A percentile compares a stretch with the other conserved stretches of the same genome.
Evolutionary conservation across 139 green algal species (phyloP).

Genomic region (Auxenochlorella protothecoides): DNA sequence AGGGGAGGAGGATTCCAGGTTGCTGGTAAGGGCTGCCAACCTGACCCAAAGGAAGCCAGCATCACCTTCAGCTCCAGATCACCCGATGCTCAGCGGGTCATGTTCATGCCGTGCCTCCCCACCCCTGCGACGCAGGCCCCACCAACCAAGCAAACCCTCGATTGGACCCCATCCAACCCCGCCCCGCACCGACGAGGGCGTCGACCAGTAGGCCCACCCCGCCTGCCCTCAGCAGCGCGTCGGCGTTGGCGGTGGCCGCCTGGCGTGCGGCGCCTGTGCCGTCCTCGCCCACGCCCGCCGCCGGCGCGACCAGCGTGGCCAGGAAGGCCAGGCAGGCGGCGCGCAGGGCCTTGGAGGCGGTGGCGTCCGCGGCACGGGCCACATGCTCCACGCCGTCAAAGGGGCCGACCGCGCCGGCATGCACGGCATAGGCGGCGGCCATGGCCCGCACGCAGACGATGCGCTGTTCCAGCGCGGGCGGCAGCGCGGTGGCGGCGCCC

Average conservation of each 20-base stretch:
- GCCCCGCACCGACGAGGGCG: conserved; percentile 38
- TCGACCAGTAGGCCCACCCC: conserved; percentile 73
- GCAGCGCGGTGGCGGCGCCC: too few relatives aligned
- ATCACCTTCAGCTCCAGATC: too few relatives aligned
- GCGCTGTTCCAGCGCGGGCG: too few relatives aligned
- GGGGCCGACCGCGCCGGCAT: conserved; percentile 46
- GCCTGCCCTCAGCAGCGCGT: conserved; percentile 48
- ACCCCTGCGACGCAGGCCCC: too few relatives aligned
- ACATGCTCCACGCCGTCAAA: conserved; percentile 71
- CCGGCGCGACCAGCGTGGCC: conserved; percentile 61
- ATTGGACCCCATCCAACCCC: too few relatives aligned
- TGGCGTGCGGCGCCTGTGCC: not conserved
- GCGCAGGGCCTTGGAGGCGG: conserved; percentile 39
- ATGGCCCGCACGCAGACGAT: conserved; percentile 73
- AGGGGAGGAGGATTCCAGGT: too few relatives aligned
- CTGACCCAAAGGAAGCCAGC: too few relatives aligned
- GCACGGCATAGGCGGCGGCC: conserved; percentile 59
- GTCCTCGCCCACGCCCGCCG: conserved; percentile 19
- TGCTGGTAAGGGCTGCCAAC: too few relatives aligned
- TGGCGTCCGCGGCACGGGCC: conserved; percentile 58
- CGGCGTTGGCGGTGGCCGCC: conserved; percentile 40
- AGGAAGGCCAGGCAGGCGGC: conserved; percentile 45
- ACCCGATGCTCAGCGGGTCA: too few relatives aligned
- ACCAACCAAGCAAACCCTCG: too few relatives aligned
- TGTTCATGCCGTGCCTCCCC: too few relatives aligned